Percentiles rank a stretch among this genome's conserved stretches.
Evolutionary conservation across 805 yeast species (phyloP).

Genomic region (Wickerhamomyces rabaulensis): DNA sequence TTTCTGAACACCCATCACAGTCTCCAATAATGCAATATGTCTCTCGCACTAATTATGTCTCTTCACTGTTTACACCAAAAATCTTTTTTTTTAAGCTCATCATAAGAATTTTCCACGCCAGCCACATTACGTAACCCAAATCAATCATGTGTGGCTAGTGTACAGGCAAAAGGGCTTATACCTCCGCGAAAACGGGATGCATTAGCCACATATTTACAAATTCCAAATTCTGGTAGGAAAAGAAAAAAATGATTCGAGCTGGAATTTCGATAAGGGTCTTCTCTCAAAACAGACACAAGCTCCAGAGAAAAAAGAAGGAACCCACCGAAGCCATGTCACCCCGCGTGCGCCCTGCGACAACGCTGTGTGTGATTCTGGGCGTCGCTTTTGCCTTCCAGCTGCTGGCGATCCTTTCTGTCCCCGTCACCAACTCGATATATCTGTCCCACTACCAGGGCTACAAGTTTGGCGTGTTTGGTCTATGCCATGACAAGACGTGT

Average conservation of each 20-base stretch:
- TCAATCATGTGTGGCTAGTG: not conserved
- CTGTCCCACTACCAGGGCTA: constrained; percentile 46
- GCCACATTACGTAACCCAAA: not conserved
- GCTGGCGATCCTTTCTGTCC: constrained; percentile 55
- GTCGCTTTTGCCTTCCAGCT: constrained; percentile 54
- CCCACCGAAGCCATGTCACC: constrained; percentile 13
- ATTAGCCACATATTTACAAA: constrained; percentile 3
- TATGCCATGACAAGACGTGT: constrained; percentile 41
- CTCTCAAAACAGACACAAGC: not conserved
- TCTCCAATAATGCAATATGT: not conserved
- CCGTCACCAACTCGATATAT: constrained; percentile 43
- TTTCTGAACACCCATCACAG: constrained; percentile 1
- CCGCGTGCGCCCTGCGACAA: constrained; percentile 29
- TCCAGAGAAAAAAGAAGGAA: not conserved
- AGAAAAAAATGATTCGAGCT: not conserved
- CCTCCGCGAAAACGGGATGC: too few species aligned
- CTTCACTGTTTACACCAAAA: not conserved
- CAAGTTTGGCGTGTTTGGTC: constrained; percentile 68
- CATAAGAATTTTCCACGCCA: not conserved
- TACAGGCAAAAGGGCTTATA: too few species aligned
- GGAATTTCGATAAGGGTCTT: not conserved
- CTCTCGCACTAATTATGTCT: not conserved
- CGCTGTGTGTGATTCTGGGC: constrained; percentile 33
- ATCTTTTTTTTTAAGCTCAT: not conserved
- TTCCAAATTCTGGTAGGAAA: not conserved